Evolutionary conservation across 148 eudicot genomes (phyloP), one percentile per base, ranked within the genome.

Genomic region (Rhododendron molle): DNA sequence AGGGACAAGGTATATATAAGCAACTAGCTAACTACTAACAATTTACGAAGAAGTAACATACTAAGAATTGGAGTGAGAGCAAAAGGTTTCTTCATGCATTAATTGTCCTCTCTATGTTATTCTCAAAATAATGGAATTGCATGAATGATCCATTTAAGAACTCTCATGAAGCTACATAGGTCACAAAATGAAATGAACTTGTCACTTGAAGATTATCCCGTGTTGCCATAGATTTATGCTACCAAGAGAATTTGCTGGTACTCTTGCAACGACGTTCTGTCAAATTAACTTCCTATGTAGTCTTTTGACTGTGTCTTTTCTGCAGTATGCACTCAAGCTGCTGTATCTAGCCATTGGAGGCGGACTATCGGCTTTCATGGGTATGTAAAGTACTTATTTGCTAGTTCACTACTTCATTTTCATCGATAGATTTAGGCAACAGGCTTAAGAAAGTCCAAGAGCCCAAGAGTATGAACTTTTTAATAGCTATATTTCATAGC

Each of bases 281-380:
- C 12, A 21, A 23, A 65, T 6, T 65, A n/a, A 65, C 26, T 65
- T 65, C 32, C 72, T 6, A 23, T 0, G 38, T 69, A 3, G 36
- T 69, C 23, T 5, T 69, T 69, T 69, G 36, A 69, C 74, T 69
- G 34, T 11, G 78, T 20, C 16, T 21, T 23, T 79, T 34, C 69
- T 67, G 54, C 86, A 91, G 93, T 86, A 88, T 82, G 78, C 90
- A 4, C 85, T 89, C 83, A 85, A 86, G 90, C 32, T 91, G 79
- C 89, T 90, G 54, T 87, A 50, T 81, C 82, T 91, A 52, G 89
- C 93, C 50, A 46, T 91, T 46, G 60, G 81, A 69, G 86, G 88
- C 36, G 93, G 89, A 84, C 21, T 84, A 50, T 84, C 93, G 71
- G 91, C 90, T 49, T 91, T 89, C 69, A 49, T 87, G 23, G 91